Evolutionary conservation across 2,329 filamentous ascomycete genomes (phyloP).

Genomic region (Calonectria pseudoturangicola): DNA sequence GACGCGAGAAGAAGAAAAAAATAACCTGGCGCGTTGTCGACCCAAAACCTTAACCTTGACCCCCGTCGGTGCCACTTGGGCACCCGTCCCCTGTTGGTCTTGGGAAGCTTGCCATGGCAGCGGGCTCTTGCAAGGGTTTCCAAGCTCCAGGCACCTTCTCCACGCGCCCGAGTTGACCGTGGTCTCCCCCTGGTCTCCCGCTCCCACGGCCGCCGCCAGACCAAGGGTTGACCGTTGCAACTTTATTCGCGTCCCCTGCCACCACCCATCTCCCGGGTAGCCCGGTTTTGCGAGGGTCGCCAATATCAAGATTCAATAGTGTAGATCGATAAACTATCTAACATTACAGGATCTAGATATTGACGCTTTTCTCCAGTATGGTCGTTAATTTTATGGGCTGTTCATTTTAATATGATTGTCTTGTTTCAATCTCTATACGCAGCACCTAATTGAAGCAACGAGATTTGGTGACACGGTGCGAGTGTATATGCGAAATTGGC

Average conservation of each 20-base stretch:
- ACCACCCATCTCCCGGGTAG: slow-evolving; percentile 23
- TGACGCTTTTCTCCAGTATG: not conserved
- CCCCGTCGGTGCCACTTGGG: slow-evolving; percentile 48
- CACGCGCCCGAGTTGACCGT: slow-evolving; percentile 53
- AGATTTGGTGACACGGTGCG: no score
- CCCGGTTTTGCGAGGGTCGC: not conserved
- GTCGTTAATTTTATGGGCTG: not conserved
- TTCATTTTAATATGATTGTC: not conserved
- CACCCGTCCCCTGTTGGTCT: slow-evolving; percentile 51
- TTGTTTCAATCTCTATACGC: not conserved
- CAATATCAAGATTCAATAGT: slow-evolving; percentile 23
- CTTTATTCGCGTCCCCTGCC: slow-evolving; percentile 42
- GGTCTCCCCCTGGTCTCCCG: slow-evolving; percentile 56
- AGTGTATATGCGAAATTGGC: not conserved
- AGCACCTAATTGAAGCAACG: no score
- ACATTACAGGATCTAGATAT: not conserved
- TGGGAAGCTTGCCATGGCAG: slow-evolving; percentile 50
- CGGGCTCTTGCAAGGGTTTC: slow-evolving; percentile 54
- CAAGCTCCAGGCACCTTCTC: slow-evolving; percentile 48
- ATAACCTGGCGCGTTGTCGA: slow-evolving; percentile 36
- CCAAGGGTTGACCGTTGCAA: slow-evolving; percentile 52
- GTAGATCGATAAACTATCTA: slow-evolving; percentile 8
- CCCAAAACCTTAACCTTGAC: slow-evolving; percentile 41
- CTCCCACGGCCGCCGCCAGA: slow-evolving; percentile 49
- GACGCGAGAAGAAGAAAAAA: slow-evolving; percentile 5